Evolutionary conservation across 2,329 filamentous ascomycete genomes (phyloP).

Genomic region (Neofusicoccum kwambonambiense): DNA sequence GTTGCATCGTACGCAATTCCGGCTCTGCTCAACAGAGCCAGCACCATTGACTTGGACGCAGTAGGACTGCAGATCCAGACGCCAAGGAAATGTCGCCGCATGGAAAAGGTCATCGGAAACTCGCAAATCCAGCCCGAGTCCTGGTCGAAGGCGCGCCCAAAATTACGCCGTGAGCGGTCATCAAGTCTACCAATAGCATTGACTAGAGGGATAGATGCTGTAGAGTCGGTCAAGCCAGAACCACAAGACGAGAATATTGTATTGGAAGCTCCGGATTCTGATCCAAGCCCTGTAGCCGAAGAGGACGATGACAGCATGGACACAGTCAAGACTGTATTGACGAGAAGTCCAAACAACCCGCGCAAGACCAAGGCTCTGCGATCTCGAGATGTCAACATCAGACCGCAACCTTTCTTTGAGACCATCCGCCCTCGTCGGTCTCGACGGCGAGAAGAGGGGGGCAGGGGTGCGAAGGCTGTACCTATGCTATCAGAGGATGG

Average conservation of each 20-base stretch:
- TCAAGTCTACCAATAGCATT: slow-evolving; percentile 27
- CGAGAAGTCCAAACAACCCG: not conserved
- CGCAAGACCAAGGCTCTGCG: not conserved
- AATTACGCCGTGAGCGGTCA: slow-evolving; percentile 29
- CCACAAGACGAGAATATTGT: not conserved
- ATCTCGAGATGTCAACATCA: not conserved
- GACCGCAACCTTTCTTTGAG: not conserved
- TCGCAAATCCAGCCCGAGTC: slow-evolving; percentile 7
- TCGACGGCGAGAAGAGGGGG: not conserved
- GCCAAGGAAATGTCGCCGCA: slow-evolving; percentile 27
- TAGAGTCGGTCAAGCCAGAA: not conserved
- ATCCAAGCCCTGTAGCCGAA: not conserved
- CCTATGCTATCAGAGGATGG: slow-evolving; percentile 14
- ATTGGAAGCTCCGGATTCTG: not conserved
- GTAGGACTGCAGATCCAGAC: slow-evolving; percentile 32
- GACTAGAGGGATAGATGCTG: slow-evolving; percentile 20
- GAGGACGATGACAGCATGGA: not conserved
- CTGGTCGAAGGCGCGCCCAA: slow-evolving; percentile 14
- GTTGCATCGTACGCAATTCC: slow-evolving; percentile 19
- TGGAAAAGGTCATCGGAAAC: slow-evolving; percentile 2
- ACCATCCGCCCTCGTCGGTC: not conserved
- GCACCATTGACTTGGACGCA: slow-evolving; percentile 47
- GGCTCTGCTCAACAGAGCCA: slow-evolving; percentile 16
- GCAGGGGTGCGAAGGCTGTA: slow-evolving; percentile 10
- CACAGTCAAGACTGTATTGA: not conserved